These are phyloP conservation scores for Cicer pinnatifidum DNA, from an alignment of 306 rosid species.

Conservation along the genomic window DNA sequence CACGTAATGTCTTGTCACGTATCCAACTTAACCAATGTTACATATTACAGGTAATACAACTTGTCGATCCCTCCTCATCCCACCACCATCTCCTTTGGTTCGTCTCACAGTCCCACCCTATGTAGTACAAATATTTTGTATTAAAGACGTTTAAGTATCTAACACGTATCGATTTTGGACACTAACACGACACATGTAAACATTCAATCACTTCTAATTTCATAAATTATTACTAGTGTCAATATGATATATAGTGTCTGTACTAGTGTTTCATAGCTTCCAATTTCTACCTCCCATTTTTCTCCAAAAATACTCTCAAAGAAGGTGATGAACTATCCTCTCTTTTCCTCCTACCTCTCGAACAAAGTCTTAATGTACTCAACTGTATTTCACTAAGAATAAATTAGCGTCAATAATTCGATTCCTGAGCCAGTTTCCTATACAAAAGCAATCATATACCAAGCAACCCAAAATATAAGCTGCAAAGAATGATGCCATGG, in stretches of 20 bases:
- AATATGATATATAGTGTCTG: background rate
- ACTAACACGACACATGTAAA: too few relatives aligned
- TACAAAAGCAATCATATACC: slow-evolving; percentile 44
- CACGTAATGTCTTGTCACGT: background rate
- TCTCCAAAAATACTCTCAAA: background rate
- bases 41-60: background rate
- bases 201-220: too few relatives aligned
- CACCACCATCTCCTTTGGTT: too few relatives aligned
- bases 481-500: slow-evolving; percentile 56
- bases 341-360: background rate
- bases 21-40: background rate
- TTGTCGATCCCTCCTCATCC: background rate
- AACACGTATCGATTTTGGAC: too few relatives aligned
- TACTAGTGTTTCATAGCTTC: too few relatives aligned
- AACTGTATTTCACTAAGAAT: background rate
- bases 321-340: background rate
- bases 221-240: too few relatives aligned
- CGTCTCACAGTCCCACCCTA: too few relatives aligned
- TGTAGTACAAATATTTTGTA: too few relatives aligned
- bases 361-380: background rate
- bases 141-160: too few relatives aligned
- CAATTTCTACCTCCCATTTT: too few relatives aligned
- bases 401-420: background rate
- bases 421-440: slow-evolving; percentile 37
- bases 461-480: slow-evolving; percentile 49